phyloP scores from a whole-genome alignment of 192 early-diverging fungal species.

The Umbelopsis ramanniana region DNA sequence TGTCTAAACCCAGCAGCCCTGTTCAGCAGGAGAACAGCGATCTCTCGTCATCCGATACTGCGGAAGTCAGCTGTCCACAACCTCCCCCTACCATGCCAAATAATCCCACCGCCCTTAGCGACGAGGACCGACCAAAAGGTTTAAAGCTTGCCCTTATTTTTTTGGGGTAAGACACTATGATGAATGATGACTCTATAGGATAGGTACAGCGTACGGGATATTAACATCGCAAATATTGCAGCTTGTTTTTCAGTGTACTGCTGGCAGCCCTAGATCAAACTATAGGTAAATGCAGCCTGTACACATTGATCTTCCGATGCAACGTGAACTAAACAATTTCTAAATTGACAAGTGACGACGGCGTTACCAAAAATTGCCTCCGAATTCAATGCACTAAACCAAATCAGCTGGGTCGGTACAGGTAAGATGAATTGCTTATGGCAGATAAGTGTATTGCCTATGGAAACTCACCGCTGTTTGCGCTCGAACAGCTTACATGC shows the following conservation, averaged over 20 bases:
- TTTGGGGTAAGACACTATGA: background rate
- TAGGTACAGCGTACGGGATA: background rate
- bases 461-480: no score
- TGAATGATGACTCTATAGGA: background rate
- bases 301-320: background rate
- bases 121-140: slow-evolving; percentile 17
- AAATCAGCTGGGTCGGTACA: slow-evolving; percentile 79
- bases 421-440: background rate
- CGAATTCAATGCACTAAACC: slow-evolving; percentile 63
- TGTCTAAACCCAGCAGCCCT: background rate
- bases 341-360: slow-evolving; percentile 68
- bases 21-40: background rate
- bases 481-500: slow-evolving; percentile 58
- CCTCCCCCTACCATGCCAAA: background rate
- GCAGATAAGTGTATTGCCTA: no score
- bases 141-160: slow-evolving; percentile 13
- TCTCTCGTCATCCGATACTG: background rate
- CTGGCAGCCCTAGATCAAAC: slow-evolving; percentile 77
- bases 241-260: slow-evolving; percentile 47
- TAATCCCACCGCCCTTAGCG: slow-evolving; percentile 2
- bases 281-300: slow-evolving; percentile 40
- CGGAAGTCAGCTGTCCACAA: background rate
- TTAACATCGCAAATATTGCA: background rate
- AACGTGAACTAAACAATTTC: background rate
- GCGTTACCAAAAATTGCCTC: slow-evolving; percentile 67